Base-by-base conservation (phyloP, 805 yeast genomes). In the Metschnikowia santaceciliae region DNA sequence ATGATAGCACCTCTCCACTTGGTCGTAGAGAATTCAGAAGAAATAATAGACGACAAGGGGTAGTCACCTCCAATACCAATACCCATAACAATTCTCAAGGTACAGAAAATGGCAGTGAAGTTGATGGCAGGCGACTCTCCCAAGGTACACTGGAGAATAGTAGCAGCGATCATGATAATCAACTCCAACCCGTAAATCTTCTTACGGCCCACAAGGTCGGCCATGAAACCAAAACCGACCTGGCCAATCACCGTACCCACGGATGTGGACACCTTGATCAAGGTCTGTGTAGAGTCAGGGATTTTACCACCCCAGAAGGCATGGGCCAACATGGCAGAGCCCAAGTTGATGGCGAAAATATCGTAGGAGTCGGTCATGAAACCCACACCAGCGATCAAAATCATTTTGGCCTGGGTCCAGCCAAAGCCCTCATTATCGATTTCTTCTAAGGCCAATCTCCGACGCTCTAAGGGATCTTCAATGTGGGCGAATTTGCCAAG, bases 1-100 rank as follows among this genome's bases (percentile, higher is more conserved):
- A 90, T 90, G 62, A 89, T 89, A 58, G 96, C 96, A 80, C 97
- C 97, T 83, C 97, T 88, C 96, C 96, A 90, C 71, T 87, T 89
- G 59, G 96, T 90, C 53, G 96, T 88, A 26, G 96, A 80, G 64
- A 90, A 90, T 76, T 90, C 97, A 52, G 96, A 85, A 8, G 96
- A 86, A 58, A 90, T 90, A 68, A 90, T 86, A n/a, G 96, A 88
- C 15, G 96, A 88, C 63, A 90, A 78, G 60, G 97, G 96, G 70
- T 90, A 90, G 75, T 90, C 97, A 79, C 96, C 97, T 76, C 97
- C 97, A 61, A 90, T 90, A 82, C 97, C 97, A 62, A 90, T 85
- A 78, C 97, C 97, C 89, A 84, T 86, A 56, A 90, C 65, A 58
- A 90, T 84, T 82, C 97, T 86, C 74, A 83, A 84, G 64, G 86